Conservation (phyloP, 2,329 filamentous ascomycete species). For the Cordyceps javanica region DNA sequence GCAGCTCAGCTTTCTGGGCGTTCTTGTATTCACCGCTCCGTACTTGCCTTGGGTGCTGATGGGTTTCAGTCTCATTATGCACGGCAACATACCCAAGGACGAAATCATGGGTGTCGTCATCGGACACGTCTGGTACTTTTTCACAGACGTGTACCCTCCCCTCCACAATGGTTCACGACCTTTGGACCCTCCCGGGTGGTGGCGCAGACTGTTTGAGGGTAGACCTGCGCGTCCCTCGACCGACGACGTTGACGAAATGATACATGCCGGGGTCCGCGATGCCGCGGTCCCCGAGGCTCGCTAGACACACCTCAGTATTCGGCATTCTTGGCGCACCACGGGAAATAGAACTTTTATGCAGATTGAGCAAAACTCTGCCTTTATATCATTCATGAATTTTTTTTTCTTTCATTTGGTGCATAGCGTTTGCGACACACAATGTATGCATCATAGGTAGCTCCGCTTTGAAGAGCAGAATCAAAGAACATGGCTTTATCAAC, state of each 20-base stretch:
- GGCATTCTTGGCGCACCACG: background rate
- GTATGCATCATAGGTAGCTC: background rate
- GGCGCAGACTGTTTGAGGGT: slow-evolving; percentile 77
- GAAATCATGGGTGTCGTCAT: slow-evolving; percentile 94
- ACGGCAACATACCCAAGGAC: slow-evolving; percentile 85
- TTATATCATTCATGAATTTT: background rate
- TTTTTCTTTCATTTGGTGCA: background rate
- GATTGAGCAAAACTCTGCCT: background rate
- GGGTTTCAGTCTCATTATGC: slow-evolving; percentile 84
- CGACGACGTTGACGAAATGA: slow-evolving; percentile 26
- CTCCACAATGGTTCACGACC: slow-evolving; percentile 79
- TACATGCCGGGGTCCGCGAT: slow-evolving; percentile 5
- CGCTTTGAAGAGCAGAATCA: background rate
- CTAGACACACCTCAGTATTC: background rate
- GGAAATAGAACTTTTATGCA: background rate
- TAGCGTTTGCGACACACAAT: background rate
- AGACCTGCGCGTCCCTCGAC: slow-evolving; percentile 41
- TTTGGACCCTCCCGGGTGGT: slow-evolving; percentile 84
- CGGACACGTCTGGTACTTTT: slow-evolving; percentile 97
- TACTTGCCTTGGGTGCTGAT: slow-evolving; percentile 96
- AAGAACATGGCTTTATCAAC: background rate
- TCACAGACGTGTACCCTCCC: slow-evolving; percentile 91
- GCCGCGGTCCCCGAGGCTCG: slow-evolving; percentile 4
- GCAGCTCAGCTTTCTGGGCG: slow-evolving; percentile 77
- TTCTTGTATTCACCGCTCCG: slow-evolving; percentile 87